Conservation (phyloP, 1,139 yeast genomes). For the Keqinozyma sinolaborantium region DNA sequence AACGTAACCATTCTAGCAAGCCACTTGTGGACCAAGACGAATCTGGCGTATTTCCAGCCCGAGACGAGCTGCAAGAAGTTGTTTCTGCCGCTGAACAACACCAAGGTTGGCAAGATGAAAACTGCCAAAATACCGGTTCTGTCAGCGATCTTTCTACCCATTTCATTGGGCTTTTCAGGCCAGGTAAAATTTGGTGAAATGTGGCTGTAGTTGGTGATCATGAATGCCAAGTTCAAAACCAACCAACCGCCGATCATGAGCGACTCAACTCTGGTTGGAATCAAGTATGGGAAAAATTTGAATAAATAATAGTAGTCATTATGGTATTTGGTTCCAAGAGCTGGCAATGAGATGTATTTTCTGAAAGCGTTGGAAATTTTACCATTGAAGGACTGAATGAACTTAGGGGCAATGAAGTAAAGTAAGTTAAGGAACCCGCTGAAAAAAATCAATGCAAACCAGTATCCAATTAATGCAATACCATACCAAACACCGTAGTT, state of each 20-base stretch:
- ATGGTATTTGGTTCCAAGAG: conserved; percentile 41
- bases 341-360: conserved; percentile 45
- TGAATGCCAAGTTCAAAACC: conserved; percentile 45
- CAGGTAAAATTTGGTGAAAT: conserved; percentile 33
- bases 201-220: conserved; percentile 37
- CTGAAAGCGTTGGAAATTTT: conserved; percentile 34
- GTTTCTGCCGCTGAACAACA: conserved; percentile 64
- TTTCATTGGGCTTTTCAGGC: conserved; percentile 28
- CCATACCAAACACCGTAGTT: conserved; percentile 48
- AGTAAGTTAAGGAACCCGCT: conserved; percentile 40
- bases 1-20: conserved; percentile 47
- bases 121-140: conserved; percentile 53
- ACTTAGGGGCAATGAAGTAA: conserved; percentile 31
- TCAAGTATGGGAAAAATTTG: conserved; percentile 26
- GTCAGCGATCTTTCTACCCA: conserved; percentile 56
- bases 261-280: conserved; percentile 68
- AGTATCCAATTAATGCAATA: conserved; percentile 45
- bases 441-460: conserved; percentile 38
- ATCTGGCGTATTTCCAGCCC: conserved; percentile 63
- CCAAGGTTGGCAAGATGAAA: conserved; percentile 47
- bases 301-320: conserved; percentile 30
- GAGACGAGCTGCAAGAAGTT: conserved; percentile 61
- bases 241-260: conserved; percentile 47
- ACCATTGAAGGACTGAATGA: conserved; percentile 29
- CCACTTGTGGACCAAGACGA: conserved; percentile 66